Evolutionary conservation across 2,329 filamentous ascomycete species (phyloP), one percentile per base, ranked within the genome.

Genomic region (Verticillium tricorpus): DNA sequence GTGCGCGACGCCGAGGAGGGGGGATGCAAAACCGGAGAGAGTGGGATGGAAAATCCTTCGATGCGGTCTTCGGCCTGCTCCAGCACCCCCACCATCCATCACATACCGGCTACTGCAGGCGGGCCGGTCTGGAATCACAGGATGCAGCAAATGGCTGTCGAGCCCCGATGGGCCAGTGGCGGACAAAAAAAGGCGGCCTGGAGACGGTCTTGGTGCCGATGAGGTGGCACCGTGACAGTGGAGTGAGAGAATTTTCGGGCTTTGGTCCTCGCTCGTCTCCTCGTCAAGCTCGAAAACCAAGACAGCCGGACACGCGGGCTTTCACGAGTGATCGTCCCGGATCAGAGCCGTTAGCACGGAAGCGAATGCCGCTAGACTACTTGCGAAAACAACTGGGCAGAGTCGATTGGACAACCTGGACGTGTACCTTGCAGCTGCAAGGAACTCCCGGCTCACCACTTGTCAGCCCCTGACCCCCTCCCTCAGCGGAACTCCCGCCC

Each of bases 371-470:
- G 31, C 58, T 52, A 55, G 17, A 31, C 19, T 60, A 57, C 50
- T 52, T 57, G 64, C 60, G 56, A 60, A 50, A 22, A 50, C 40
- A 50, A 28, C 40, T n/a, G 40, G 40, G n/a, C 40, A 22, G 40
- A 50, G 40, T 25, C 40, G 40, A 50, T 50, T 50, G 40, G 40
- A 9, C 22, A n/a, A n/a, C 40, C 40, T 60, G 58, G 58, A 54
- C 32, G 60, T 28, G 65, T 65, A 63, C 65, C 65, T 66, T 66
- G 65, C 65, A 66, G 63, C 28, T 65, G 63, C 57, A 59, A 61
- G 60, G 59, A 63, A 60, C 60, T 62, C 56, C 62, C 60, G 45
- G 58, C 58, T 55, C 56, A 39, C n/a, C n/a, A 50, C 40, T 50
- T 22, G 40, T 50, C 40, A 50, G 40, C 40, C 40, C 40, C 40